Evolutionary conservation across 192 early-diverging fungal genomes (phyloP), one percentile per base, ranked within the genome.

Genomic region (Cetraspora pellucida): DNA sequence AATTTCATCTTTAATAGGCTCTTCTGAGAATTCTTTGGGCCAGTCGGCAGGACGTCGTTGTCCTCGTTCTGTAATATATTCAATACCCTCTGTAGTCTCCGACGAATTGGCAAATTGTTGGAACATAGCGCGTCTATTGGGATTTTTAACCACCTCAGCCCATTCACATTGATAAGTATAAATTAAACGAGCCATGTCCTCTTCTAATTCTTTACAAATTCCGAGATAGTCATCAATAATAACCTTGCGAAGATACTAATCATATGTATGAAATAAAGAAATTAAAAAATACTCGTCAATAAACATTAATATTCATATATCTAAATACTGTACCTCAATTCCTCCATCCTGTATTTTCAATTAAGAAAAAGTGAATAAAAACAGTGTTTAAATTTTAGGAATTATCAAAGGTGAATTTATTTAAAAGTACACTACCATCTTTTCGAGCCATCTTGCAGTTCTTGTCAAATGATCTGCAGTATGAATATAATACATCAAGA

Each of bases 371-470:
- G 1, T 37, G 7, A 37, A 37, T 37, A 37, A 37, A 37, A 37
- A 37, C 7, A 1, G 7, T 6, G 37, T 37, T 37, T 37, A 7
- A 37, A 37, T 37, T 37, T 37, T 37, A 37, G 37, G 7, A 37
- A 7, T 37, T 37, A 37, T 37, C 37, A 37, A 37, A 37, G 7
- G 1, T 7, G 37, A 37, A 37, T 37, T 37, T 37, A 37, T 37
- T 37, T 7, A 37, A 37, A 37, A 37, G 7, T 37, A 37, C 37
- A 7, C 7, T 37, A 37, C 37, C 28, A 91, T 63, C 60, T 92
- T 92, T 72, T 91, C 90, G 46, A 91, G 76, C 90, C 90, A 91
- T 11, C 91, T 76, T 0, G 90, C 91, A 10, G 90, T 91, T 16
- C 90, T 84, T 72, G 80, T 83, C 28, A 91, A 74, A 73, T 78